These are phyloP conservation scores for Aquilaria yunnanensis DNA, from an alignment of 345 rosid species.

Conservation along the genomic window DNA sequence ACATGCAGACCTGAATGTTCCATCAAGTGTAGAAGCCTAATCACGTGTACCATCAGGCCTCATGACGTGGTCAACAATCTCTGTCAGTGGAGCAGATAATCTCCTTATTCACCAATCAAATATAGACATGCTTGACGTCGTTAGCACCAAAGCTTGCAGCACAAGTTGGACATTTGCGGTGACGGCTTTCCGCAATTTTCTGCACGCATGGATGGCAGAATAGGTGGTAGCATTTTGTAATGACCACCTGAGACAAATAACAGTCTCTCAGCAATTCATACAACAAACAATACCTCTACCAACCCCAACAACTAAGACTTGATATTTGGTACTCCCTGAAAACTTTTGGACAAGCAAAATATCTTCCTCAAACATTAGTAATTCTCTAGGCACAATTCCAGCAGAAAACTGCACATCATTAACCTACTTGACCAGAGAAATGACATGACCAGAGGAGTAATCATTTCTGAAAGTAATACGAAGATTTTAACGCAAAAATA, in stretches of 20 bases:
- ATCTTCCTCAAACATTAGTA: too few species aligned
- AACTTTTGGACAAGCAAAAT: too few species aligned
- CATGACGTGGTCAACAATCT: background rate
- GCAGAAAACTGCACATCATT: too few species aligned
- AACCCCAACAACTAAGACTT: background rate
- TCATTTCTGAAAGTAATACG: too few species aligned
- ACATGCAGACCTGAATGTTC: constrained; percentile 16
- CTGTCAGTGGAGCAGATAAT: background rate
- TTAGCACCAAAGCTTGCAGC: constrained; percentile 77
- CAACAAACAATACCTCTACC: background rate
- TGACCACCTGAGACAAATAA: constrained; percentile 59
- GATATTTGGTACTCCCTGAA: background rate
- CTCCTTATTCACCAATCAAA: constrained; percentile 31
- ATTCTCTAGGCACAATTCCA: too few species aligned
- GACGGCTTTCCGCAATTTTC: constrained; percentile 63
- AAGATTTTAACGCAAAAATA: too few species aligned
- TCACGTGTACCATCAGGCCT: background rate
- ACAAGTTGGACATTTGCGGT: constrained; percentile 85
- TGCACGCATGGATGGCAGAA: constrained; percentile 88
- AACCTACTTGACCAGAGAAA: too few species aligned
- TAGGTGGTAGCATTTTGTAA: constrained; percentile 92
- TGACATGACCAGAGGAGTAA: too few species aligned
- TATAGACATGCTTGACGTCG: constrained; percentile 94
- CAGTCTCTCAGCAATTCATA: background rate
- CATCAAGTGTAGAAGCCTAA: constrained; percentile 10